Conservation (phyloP, 345 rosid species). For the Ceriops decandra region DNA sequence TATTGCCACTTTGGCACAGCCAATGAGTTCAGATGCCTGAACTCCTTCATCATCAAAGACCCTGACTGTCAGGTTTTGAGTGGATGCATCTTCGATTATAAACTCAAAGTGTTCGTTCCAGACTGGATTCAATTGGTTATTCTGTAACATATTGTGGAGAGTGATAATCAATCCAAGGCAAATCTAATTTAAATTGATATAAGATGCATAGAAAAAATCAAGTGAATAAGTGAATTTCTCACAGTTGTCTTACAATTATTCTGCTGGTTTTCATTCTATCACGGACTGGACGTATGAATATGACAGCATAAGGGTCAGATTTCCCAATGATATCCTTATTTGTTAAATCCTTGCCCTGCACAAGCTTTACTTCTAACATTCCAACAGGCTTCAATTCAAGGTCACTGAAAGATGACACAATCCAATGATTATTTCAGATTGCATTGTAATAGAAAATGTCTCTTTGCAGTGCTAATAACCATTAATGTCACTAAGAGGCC, state of each 20-base stretch:
- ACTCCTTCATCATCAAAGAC: conserved; percentile 87
- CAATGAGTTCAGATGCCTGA: conserved; percentile 74
- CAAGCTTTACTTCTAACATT: conserved; percentile 79
- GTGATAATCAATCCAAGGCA: conserved; percentile 2
- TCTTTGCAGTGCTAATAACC: not conserved
- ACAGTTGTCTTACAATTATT: conserved; percentile 50
- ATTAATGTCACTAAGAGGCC: not conserved
- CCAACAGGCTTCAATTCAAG: conserved; percentile 88
- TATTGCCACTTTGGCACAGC: conserved; percentile 58
- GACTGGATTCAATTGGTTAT: conserved; percentile 72
- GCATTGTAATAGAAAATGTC: not conserved
- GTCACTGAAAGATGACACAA: conserved; percentile 38
- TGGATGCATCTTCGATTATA: conserved; percentile 65
- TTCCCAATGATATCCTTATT: conserved; percentile 89
- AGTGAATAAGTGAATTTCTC: not conserved
- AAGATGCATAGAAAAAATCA: not conserved
- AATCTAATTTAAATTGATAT: too few species aligned
- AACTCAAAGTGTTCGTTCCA: conserved; percentile 96
- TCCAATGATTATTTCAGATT: not conserved
- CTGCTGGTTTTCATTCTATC: conserved; percentile 70
- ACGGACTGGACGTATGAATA: conserved; percentile 73
- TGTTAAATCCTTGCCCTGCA: conserved; percentile 76
- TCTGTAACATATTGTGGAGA: conserved; percentile 34
- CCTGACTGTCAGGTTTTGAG: conserved; percentile 75
- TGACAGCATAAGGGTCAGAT: conserved; percentile 81